Evolutionary conservation across 2,329 filamentous ascomycete species (phyloP).

Genomic region (Colletotrichum theobromicola): DNA sequence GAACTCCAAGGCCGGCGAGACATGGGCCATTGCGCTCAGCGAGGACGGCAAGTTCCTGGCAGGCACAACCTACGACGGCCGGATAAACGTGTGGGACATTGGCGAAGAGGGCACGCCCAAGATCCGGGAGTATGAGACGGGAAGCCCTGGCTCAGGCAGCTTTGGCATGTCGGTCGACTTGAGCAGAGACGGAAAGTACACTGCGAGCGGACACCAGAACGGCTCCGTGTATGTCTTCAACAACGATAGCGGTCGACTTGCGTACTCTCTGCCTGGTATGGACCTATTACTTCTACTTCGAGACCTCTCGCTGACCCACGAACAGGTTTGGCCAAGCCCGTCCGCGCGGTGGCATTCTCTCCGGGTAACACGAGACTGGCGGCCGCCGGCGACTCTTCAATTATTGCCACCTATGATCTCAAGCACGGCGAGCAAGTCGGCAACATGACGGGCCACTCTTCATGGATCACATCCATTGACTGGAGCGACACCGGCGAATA

Average conservation of each 20-base stretch:
- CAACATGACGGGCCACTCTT: constrained; percentile 77
- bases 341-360: constrained; percentile 86
- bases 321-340: constrained; percentile 81
- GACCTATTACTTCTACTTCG: neutral
- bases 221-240: constrained; percentile 94
- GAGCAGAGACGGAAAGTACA: constrained; percentile 79
- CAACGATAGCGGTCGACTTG: constrained; percentile 84
- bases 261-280: constrained; percentile 83
- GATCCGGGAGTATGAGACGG: constrained; percentile 85
- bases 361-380: constrained; percentile 85
- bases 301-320: neutral
- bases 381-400: constrained; percentile 85
- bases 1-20: constrained; percentile 68
- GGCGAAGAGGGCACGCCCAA: constrained; percentile 61
- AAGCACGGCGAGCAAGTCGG: constrained; percentile 91
- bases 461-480: constrained; percentile 90
- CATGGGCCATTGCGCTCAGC: constrained; percentile 89
- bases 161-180: constrained; percentile 91
- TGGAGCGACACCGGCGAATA: constrained; percentile 96
- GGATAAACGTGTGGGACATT: constrained; percentile 87
- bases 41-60: constrained; percentile 84
- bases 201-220: constrained; percentile 91
- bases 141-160: constrained; percentile 72
- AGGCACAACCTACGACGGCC: constrained; percentile 86
- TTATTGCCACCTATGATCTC: constrained; percentile 93